Evolutionary conservation across 1,139 yeast genomes (phyloP), one percentile per base, ranked within the genome.

Genomic region (Kodamaea sp.): DNA sequence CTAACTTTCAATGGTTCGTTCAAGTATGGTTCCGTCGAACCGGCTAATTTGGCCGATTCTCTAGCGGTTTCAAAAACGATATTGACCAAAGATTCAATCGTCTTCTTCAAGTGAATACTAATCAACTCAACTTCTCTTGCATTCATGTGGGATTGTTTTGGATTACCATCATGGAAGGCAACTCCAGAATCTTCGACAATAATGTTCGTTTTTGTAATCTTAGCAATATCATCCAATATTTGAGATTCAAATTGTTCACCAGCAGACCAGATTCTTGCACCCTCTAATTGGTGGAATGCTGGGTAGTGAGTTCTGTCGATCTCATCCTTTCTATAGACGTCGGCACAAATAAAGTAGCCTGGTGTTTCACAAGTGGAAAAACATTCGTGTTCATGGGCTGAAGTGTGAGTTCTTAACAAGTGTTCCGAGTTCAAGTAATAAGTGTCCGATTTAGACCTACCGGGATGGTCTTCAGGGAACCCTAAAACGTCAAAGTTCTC

Each of bases 281-380:
- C 98, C 63, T 92, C 99, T 88, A 92, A 80, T 62, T 92, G 99
- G 57, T 92, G 97, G 64, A 92, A 94, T 1, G 87, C 97, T 2
- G 98, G 97, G 57, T 92, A 92, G 60, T 92, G 99, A 0, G 97
- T 89, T 49, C 89, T 74, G 60, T 92, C 99, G 44, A 92, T 86
- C 54, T 92, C 96, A 60, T 92, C 99, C 53, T 95, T 77, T 53
- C 99, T 76, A 58, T 90, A 92, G 6, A 92, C 98, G 60, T 94
- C 98, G 1, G 98, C 98, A 9, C 95, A 78, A 41, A 94, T 89
- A 49, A 92, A 74, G 60, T 87, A 92, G 0, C 97, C 98, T 0
- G 95, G 90, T 0, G 95, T 86, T 27, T 72, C 57, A 39, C 82
- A 73, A 4, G 45, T 50, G 36, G 70, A 70, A 63, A 89, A 92